Evolutionary conservation across 176 grass and related monocot genomes (phyloP), one percentile per base, ranked within the genome.

Genomic region (Melocanna baccifera): DNA sequence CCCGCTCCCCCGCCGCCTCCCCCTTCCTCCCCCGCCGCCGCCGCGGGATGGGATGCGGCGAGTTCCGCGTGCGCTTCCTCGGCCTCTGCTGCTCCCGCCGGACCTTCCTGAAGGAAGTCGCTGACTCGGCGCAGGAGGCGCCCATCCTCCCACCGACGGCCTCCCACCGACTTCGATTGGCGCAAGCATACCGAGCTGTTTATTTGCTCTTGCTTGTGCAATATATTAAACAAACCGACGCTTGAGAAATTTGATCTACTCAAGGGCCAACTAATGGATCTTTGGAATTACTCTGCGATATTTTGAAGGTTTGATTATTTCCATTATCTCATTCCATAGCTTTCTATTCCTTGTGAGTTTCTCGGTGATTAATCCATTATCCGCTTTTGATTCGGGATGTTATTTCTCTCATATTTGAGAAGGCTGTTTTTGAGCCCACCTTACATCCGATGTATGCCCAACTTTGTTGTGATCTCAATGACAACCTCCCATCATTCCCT

Each of bases 191-290:
- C n/a, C n/a, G n/a, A n/a, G 23, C 59, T 90, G 28, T 57, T 78
- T 74, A 52, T 80, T 73, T 70, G 7, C 25, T 76, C 0, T 63
- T 79, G 46, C 57, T 75, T 75, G 48, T 59, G 62, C 94, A 97
- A 91, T 82, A 97, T 97, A 77, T 39, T 97, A 26, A 94, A 97
- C 85, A 97, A 97, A 89, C 84, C 94, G 86, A 97, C 94, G 36
- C 94, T n/a, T 91, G 5, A 97, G 87, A 97, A 97, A 78, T 97
- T 97, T 71, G 91, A 97, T 94, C 50, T 97, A 55, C 94, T 97
- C 41, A 97, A 97, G 82, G 94, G 89, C 65, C 94, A 97, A 83
- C 51, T 97, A 67, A 86, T 97, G 6, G 94, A 97, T 75, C 77
- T n/a, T 91, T 86, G 91, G 91, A 79, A 94, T 97, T 77, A 94